Evolutionary conservation across 352 stramenopile genomes (phyloP).

Genomic region (Globisporangium mamillatum): DNA sequence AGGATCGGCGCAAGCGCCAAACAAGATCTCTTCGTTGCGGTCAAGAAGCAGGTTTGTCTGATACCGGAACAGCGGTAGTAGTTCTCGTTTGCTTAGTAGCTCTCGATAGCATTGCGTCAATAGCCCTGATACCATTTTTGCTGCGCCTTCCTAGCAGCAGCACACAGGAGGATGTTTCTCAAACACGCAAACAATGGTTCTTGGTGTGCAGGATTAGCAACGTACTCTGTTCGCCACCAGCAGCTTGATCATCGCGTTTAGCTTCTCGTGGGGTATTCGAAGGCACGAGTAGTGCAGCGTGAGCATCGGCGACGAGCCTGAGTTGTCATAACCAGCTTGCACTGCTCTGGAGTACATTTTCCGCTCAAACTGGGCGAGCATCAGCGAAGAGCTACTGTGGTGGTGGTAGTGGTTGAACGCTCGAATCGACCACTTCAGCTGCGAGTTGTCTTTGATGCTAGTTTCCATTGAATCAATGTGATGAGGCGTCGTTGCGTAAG

Average conservation of each 20-base stretch:
- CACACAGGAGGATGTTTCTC: background rate
- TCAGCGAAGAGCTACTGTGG: background rate
- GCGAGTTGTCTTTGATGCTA: background rate
- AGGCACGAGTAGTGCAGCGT: slow-evolving; percentile 24
- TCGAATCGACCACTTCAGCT: slow-evolving; percentile 16
- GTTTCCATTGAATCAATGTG: background rate
- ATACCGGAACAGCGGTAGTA: slow-evolving; percentile 5
- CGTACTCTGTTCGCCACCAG: slow-evolving; percentile 11
- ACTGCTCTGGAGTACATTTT: slow-evolving; percentile 20
- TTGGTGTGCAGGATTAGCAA: background rate
- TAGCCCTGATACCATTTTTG: slow-evolving; percentile 1
- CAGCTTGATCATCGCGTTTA: slow-evolving; percentile 20
- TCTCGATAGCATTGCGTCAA: slow-evolving; percentile 15
- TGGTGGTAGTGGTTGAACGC: slow-evolving; percentile 22
- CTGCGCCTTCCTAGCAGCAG: slow-evolving; percentile 4
- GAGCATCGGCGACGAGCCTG: slow-evolving; percentile 8
- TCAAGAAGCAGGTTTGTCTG: slow-evolving; percentile 15
- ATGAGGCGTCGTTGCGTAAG: slow-evolving; percentile 22
- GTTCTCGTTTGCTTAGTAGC: slow-evolving; percentile 1
- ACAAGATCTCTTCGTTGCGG: slow-evolving; percentile 15
- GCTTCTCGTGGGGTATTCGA: slow-evolving; percentile 15
- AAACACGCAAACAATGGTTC: background rate
- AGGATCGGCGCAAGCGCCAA: background rate
- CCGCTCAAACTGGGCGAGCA: slow-evolving; percentile 10
- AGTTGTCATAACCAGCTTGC: slow-evolving; percentile 15